phyloP scores from a whole-genome alignment of 805 yeast genomes.

The Wickerhamiella allomyrinae region DNA sequence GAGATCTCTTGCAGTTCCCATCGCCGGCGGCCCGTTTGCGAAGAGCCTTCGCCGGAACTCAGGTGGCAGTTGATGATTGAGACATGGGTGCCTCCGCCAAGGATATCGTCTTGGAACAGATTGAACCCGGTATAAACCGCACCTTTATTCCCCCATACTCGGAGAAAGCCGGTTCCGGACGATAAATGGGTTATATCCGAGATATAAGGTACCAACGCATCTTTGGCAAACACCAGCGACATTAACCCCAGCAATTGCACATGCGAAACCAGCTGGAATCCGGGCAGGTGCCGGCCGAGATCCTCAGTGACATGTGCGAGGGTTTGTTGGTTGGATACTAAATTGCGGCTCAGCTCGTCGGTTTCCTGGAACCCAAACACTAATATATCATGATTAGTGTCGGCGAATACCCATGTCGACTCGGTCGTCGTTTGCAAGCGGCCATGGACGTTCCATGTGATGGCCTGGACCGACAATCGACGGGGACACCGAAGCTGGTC shows the following conservation, averaged over 20 bases:
- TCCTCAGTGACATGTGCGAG: conserved; percentile 5
- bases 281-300: conserved; percentile 17
- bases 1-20: conserved; percentile 33
- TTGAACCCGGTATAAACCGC: conserved; percentile 34
- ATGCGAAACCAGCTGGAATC: conserved; percentile 28
- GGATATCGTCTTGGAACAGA: conserved; percentile 17
- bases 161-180: conserved; percentile 43
- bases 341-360: conserved; percentile 30
- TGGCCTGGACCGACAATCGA: conserved; percentile 19
- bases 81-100: conserved; percentile 22
- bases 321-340: conserved; percentile 22
- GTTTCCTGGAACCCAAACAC: conserved; percentile 74
- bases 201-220: conserved; percentile 27
- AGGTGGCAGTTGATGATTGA: conserved; percentile 38
- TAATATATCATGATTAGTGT: conserved; percentile 45
- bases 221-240: conserved; percentile 30
- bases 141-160: conserved; percentile 50
- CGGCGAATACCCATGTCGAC: background rate
- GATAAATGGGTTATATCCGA: conserved; percentile 28
- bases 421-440: conserved; percentile 16
- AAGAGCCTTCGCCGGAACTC: conserved; percentile 29
- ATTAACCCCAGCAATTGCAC: conserved; percentile 41
- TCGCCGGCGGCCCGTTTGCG: conserved; percentile 28
- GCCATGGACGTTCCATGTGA: conserved; percentile 31
- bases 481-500: background rate